These are phyloP conservation scores for Rhodocollybia butyracea DNA, from an alignment of 768 basidiomycete species.

Conservation along the genomic window DNA sequence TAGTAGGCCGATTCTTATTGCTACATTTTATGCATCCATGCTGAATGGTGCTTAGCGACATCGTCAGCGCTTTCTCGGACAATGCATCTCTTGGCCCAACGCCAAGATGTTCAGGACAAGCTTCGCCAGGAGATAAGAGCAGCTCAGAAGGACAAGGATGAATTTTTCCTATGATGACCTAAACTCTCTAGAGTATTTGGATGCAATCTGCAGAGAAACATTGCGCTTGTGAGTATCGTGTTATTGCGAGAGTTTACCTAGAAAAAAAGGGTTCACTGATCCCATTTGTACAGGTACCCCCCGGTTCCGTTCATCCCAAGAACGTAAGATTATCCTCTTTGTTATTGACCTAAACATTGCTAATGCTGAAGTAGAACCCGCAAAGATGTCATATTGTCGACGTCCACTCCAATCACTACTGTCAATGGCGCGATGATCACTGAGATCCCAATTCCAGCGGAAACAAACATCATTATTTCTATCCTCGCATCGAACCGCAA, in stretches of 20 bases:
- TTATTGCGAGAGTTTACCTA: background rate
- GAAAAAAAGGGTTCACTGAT: background rate
- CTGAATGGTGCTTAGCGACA: background rate
- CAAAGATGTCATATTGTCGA: slow-evolving; percentile 30
- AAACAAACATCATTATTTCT: slow-evolving; percentile 24
- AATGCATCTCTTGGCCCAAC: slow-evolving; percentile 28
- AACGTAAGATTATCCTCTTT: slow-evolving; percentile 17
- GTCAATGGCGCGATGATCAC: slow-evolving; percentile 21
- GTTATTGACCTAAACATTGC: background rate
- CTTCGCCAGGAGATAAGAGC: slow-evolving; percentile 31
- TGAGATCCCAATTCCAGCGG: slow-evolving; percentile 23
- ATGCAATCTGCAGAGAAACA: slow-evolving; percentile 38
- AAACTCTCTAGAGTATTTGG: slow-evolving; percentile 31
- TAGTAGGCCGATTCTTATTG: slow-evolving; percentile 28
- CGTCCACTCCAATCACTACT: slow-evolving; percentile 27
- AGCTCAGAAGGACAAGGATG: slow-evolving; percentile 18
- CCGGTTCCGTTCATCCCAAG: slow-evolving; percentile 19
- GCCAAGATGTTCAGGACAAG: slow-evolving; percentile 34
- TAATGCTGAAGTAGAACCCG: slow-evolving; percentile 13
- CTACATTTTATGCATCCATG: too few species aligned
- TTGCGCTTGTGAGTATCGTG: slow-evolving; percentile 28
- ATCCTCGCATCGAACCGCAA: slow-evolving; percentile 29
- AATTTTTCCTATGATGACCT: slow-evolving; percentile 34
- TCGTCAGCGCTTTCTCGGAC: slow-evolving; percentile 23
- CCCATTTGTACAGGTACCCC: slow-evolving; percentile 18